These are phyloP conservation scores for Monilinia laxa DNA, from an alignment of 2,329 filamentous ascomycete genomes.

Conservation along the genomic window DNA sequence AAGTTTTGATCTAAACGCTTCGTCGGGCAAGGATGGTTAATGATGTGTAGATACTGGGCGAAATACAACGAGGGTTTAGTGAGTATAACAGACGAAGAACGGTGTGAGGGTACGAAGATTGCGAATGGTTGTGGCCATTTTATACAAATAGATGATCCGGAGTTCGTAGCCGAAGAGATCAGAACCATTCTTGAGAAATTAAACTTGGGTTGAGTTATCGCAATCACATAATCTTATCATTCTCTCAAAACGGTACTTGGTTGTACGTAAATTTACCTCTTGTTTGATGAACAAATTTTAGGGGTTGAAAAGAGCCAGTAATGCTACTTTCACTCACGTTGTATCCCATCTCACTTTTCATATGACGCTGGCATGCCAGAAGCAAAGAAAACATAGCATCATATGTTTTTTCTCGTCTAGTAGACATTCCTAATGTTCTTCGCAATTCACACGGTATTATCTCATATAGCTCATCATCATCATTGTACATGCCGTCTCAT, in stretches of 20 bases:
- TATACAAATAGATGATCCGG: constrained; percentile 39
- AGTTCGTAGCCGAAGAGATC: constrained; percentile 39
- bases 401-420: background rate
- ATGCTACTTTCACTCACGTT: background rate
- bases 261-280: background rate
- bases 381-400: constrained; percentile 10
- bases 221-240: background rate
- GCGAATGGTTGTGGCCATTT: constrained; percentile 41
- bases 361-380: background rate
- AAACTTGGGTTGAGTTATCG: background rate
- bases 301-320: background rate
- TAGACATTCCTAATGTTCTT: background rate
- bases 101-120: constrained; percentile 36
- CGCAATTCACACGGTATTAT: background rate
- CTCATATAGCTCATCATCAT: constrained; percentile 7
- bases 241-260: background rate
- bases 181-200: constrained; percentile 43
- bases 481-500: background rate
- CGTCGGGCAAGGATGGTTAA: background rate
- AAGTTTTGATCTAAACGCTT: constrained; percentile 20
- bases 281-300: background rate
- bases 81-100: constrained; percentile 36
- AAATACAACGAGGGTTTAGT: constrained; percentile 40
- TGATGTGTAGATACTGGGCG: constrained; percentile 37
- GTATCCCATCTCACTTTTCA: background rate